A percentile compares a stretch with the other conserved stretches of the same genome.
Evolutionary conservation across 352 stramenopile species (phyloP).

Genomic region (Thalassiosira allenii): DNA sequence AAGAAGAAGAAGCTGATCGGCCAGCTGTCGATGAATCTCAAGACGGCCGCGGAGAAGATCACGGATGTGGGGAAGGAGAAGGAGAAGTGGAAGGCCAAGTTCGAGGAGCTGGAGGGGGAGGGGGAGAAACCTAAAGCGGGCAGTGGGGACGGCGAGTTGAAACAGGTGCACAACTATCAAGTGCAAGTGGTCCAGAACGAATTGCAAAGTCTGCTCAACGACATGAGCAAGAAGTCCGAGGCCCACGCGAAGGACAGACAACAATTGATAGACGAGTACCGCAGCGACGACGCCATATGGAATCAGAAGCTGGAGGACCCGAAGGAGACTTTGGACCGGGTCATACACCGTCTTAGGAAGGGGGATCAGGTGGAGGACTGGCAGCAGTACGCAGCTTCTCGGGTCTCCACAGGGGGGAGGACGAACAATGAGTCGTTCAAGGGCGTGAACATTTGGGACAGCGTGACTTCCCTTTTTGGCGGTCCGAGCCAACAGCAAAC

Average conservation of each 20-base stretch:
- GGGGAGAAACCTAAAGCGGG: neutral
- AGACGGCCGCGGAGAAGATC: constrained; percentile 48
- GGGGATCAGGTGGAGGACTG: neutral
- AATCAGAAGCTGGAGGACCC: constrained; percentile 28
- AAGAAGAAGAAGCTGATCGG: constrained; percentile 32
- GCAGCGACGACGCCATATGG: constrained; percentile 25
- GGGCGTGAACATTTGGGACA: constrained; percentile 19
- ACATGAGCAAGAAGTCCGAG: constrained; percentile 11
- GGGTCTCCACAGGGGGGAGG: neutral
- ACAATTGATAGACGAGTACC: constrained; percentile 30
- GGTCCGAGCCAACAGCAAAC: neutral
- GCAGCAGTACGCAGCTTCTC: neutral
- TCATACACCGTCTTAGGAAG: constrained; percentile 22
- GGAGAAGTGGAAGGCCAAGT: constrained; percentile 9
- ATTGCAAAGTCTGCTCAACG: constrained; percentile 7
- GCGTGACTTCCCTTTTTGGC: constrained; percentile 26
- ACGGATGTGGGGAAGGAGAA: constrained; percentile 23
- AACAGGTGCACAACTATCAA: constrained; percentile 29
- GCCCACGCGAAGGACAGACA: neutral
- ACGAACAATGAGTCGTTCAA: neutral
- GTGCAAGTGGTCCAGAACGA: constrained; percentile 38
- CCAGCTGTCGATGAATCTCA: constrained; percentile 38
- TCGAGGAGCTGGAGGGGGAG: neutral
- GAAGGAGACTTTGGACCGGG: constrained; percentile 22
- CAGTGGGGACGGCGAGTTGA: neutral